A percentile compares a stretch with the other conserved stretches of the same genome.
Conservation (phyloP, 345 rosid genomes). For the Aethionema arabicum region DNA sequence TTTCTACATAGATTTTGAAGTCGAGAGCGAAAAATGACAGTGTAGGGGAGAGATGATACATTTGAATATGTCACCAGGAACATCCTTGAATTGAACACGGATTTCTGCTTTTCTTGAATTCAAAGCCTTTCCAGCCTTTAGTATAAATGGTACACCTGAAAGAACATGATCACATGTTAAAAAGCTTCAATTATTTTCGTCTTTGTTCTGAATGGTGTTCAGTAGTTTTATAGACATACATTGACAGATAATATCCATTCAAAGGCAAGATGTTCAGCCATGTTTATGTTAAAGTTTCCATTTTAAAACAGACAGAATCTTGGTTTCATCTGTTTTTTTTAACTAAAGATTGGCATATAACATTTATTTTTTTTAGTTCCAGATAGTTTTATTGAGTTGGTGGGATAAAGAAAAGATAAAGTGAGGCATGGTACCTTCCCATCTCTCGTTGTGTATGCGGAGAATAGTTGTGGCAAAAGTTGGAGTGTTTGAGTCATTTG, state of each 20-base stretch:
- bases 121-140: constrained; percentile 94
- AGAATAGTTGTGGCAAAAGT: constrained; percentile 86
- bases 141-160: constrained; percentile 85
- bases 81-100: constrained; percentile 90
- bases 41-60: constrained; percentile 39
- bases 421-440: constrained; percentile 98
- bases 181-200: background rate
- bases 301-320: background rate
- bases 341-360: background rate
- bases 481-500: constrained; percentile 87
- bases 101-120: constrained; percentile 96
- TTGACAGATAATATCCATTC: background rate
- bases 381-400: constrained; percentile 38
- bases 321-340: background rate
- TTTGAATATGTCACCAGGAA: constrained; percentile 91
- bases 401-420: constrained; percentile 43
- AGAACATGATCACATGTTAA: constrained; percentile 17
- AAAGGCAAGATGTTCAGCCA: background rate
- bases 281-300: background rate
- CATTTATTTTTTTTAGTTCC: background rate
- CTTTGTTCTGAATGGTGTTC: background rate
- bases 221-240: background rate
- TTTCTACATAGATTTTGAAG: background rate
- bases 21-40: background rate
- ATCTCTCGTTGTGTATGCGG: constrained; percentile 90